Conservation (phyloP, 2,329 filamentous ascomycete species). For the Xylaria digitata region DNA sequence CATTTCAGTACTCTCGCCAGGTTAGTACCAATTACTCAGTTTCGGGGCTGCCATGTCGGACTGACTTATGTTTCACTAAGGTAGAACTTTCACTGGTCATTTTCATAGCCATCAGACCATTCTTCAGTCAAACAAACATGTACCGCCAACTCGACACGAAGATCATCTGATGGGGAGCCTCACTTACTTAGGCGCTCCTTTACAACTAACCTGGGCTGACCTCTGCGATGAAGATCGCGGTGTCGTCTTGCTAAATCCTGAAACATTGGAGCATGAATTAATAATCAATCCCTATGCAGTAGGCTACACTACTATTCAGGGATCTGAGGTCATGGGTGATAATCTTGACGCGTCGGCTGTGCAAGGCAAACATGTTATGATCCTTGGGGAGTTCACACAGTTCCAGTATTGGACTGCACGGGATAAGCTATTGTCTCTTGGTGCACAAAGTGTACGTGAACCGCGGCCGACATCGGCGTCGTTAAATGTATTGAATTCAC, state of each 20-base stretch:
- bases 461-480: conserved; percentile 40
- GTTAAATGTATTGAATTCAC: conserved; percentile 7
- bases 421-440: conserved; percentile 46
- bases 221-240: conserved; percentile 47
- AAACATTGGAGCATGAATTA: conserved; percentile 47
- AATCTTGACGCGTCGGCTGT: conserved; percentile 37
- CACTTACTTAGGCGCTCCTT: conserved; percentile 49
- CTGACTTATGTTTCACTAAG: conserved; percentile 17
- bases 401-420: conserved; percentile 46
- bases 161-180: conserved; percentile 44
- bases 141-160: background rate
- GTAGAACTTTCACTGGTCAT: conserved; percentile 50
- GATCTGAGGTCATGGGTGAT: conserved; percentile 42
- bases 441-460: conserved; percentile 48
- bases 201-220: conserved; percentile 51
- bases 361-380: conserved; percentile 49
- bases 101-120: conserved; percentile 52
- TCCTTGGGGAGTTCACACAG: conserved; percentile 45
- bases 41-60: background rate
- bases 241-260: conserved; percentile 48
- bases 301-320: conserved; percentile 43
- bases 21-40: conserved; percentile 16
- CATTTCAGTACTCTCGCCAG: conserved; percentile 46
- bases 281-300: conserved; percentile 47
- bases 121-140: conserved; percentile 37